Base-by-base conservation (phyloP, 495 filamentous ascomycete species). In the Trichocladium uniseriatum region DNA sequence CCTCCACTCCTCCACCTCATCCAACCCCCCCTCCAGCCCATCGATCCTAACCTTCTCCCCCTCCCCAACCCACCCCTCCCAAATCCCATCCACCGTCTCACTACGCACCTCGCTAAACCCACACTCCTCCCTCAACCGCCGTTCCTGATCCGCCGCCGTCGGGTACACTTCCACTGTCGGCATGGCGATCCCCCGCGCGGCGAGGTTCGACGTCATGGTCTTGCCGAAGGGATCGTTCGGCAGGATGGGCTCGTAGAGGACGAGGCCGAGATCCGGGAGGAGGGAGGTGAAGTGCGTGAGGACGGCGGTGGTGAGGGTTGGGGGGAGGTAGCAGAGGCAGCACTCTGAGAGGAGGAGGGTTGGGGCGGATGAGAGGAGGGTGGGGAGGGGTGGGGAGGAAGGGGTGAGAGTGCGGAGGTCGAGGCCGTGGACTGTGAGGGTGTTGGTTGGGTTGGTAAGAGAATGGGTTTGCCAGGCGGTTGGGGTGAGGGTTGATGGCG, bases 1-100 rank as follows among this genome's bases (percentile, higher is more conserved):
- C 57, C 79, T 70, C 89, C 91, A 95, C 69, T 98, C 92, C 68
- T 98, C 92, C 46, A 95, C 78, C 67, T 98, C 92, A 72, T 98
- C 92, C 53, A 97, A 60, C 72, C 90, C 86, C 62, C 90, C 86
- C 66, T 97, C 92, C 45, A 96, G 63, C 20, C 66, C 60, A 40
- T 83, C 80, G 4, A 97, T 80, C 53, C 92, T 71, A 56, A 84
- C 84, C 61, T 85, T 91, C 69, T 97, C 92, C n/a, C 63, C 68
- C 8, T 74, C 68, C 0, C 36, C 49, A 3, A 95, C 72, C 86
- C 89, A 95, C 11, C 70, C 61, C 38, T 82, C 74, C 81, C 87
- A 95, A 35, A 95, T 74, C 15, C 75, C 74, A 48, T 84, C 76
- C 37, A 96, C 78, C 54, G 86, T 86, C 45, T 77, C 72, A 24